Evolutionary conservation across 257 asterid species (phyloP).

Genomic region (Nemophila menziesii): DNA sequence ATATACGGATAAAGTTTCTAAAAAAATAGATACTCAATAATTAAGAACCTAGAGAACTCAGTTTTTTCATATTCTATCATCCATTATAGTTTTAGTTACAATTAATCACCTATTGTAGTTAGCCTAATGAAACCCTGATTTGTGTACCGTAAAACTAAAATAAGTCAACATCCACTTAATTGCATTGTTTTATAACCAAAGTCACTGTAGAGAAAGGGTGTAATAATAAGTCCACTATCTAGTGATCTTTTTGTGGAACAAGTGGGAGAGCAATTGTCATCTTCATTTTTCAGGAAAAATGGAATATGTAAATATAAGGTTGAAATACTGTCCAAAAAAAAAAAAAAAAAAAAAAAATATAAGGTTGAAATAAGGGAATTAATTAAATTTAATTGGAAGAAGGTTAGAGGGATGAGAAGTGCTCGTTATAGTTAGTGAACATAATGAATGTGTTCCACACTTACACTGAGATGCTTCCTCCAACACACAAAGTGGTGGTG

Average conservation of each 20-base stretch:
- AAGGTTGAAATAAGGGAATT: too few relatives aligned
- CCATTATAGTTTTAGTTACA: too few relatives aligned
- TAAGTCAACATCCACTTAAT: constrained; percentile 2
- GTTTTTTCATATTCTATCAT: too few relatives aligned
- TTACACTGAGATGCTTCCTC: not conserved
- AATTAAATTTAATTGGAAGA: too few relatives aligned
- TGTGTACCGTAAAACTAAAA: constrained; percentile 1
- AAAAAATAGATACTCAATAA: too few relatives aligned
- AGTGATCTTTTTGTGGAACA: not conserved
- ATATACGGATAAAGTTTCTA: too few relatives aligned
- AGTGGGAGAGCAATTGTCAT: not conserved
- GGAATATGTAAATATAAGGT: not conserved
- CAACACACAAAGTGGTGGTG: constrained; percentile 4
- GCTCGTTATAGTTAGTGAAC: constrained; percentile 2
- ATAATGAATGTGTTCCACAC: constrained; percentile 4
- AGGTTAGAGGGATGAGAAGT: not conserved
- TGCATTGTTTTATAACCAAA: not conserved
- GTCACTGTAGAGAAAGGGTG: not conserved
- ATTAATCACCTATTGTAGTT: too few relatives aligned
- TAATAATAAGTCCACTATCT: constrained; percentile 7
- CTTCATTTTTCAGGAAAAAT: not conserved
- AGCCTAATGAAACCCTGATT: too few relatives aligned
- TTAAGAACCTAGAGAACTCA: too few relatives aligned
- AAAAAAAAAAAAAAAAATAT: not conserved
- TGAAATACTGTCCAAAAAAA: not conserved